Base-by-base conservation (phyloP, 2,329 filamentous ascomycete species). In the Exophiala dermatitidis region DNA sequence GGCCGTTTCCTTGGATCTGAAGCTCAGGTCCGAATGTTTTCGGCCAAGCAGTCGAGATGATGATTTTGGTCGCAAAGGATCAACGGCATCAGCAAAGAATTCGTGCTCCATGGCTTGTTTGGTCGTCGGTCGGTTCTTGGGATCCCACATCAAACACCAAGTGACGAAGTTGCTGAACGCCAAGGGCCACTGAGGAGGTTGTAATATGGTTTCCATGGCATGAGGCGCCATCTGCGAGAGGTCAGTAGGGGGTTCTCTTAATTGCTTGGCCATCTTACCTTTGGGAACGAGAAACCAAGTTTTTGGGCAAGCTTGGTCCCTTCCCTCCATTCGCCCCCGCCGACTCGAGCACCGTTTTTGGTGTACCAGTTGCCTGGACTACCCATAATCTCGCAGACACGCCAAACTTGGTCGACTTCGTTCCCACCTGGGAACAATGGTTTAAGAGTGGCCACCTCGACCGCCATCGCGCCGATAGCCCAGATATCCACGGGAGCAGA, bases 101-200 rank as follows among this genome's bases (percentile, higher is more conserved):
- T 96, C 91, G 69, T 98, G 93, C 37, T 87, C 86, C 61, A 98
- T 74, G n/a, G 93, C 91, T 70, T 98, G 90, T 0, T 86, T 84
- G 1, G 91, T 96, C 3, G 90, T 97, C 42, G 93, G 93, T 56
- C 93, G 81, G 65, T 76, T 83, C 74, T 90, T 94, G 7, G 93
- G 93, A 70, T 98, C 93, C 93, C 93, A 98, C 87, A 97, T 93
- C 61, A 98, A 72, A 71, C 93, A 98, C 90, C 90, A 96, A 10
- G 93, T 98, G 54, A 98, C 93, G 66, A 98, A 97, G 54, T 94
- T 83, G 65, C 85, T 86, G 51, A 98, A 78, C 19, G 89, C 85
- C 1, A 85, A 74, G 4, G 93, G 93, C 93, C 93, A 98, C 66
- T 95, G 88, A 10, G 93, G 90, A 29, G 86, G 70, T 66, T 89